Percentiles rank a stretch among this genome's conserved stretches.
Conservation (phyloP, 352 stramenopile genomes). For the Phytophthora foliorum region DNA sequence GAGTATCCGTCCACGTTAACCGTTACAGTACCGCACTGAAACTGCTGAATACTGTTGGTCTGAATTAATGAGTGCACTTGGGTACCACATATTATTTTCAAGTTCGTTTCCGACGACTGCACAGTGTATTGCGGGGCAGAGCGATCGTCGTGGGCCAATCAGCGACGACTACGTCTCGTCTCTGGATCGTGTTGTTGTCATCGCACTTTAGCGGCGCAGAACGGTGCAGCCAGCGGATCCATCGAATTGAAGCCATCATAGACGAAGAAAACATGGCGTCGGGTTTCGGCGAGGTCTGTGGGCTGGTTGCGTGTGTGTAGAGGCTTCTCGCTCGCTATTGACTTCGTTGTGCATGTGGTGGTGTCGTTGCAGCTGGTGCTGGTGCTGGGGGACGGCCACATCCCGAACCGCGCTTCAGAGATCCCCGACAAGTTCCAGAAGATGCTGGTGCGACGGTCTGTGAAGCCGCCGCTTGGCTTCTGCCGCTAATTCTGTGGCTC, state of each 20-base stretch:
- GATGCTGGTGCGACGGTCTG: slow-evolving; percentile 68
- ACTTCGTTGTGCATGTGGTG: neutral
- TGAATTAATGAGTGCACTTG: neutral
- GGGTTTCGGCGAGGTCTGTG: slow-evolving; percentile 67
- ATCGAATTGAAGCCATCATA: slow-evolving; percentile 22
- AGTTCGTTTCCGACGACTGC: neutral
- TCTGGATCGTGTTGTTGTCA: slow-evolving; percentile 4
- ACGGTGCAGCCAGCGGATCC: slow-evolving; percentile 6
- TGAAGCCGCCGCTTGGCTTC: neutral
- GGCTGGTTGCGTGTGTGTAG: neutral
- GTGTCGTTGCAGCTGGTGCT: slow-evolving; percentile 93
- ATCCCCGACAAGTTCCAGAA: slow-evolving; percentile 98
- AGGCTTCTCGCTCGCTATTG: neutral
- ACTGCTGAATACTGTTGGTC: slow-evolving; percentile 16
- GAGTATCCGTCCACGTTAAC: slow-evolving; percentile 15
- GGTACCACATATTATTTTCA: neutral
- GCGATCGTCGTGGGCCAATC: slow-evolving; percentile 10
- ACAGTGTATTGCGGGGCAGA: slow-evolving; percentile 7
- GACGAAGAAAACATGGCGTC: slow-evolving; percentile 50
- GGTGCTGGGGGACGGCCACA: slow-evolving; percentile 97
- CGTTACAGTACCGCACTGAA: slow-evolving; percentile 10
- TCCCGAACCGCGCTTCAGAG: slow-evolving; percentile 93
- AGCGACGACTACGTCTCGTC: slow-evolving; percentile 16
- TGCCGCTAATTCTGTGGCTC: slow-evolving; percentile 1
- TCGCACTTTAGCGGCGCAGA: slow-evolving; percentile 12